Percentiles rank a stretch among this genome's conserved stretches.
Conservation (phyloP, 352 stramenopile species). For the Nothophytophthora sp. region DNA sequence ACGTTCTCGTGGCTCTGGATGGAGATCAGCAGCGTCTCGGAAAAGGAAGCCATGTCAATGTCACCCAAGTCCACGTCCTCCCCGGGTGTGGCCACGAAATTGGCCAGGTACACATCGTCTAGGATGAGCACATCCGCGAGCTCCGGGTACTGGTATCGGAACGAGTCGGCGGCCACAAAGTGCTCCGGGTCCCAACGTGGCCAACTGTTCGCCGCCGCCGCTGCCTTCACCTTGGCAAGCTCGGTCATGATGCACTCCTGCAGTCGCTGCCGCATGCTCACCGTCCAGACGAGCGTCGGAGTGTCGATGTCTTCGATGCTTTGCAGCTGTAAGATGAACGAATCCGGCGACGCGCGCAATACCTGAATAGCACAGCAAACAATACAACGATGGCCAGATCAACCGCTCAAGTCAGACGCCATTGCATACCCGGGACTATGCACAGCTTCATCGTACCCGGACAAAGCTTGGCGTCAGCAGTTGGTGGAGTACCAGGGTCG, state of each 20-base stretch:
- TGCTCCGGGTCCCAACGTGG: slow-evolving; percentile 82
- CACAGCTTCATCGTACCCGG: slow-evolving; percentile 39
- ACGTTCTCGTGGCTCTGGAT: slow-evolving; percentile 87
- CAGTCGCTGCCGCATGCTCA: slow-evolving; percentile 64
- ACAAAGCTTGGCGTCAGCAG: slow-evolving; percentile 81
- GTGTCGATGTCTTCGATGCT: slow-evolving; percentile 61
- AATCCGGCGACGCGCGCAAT: slow-evolving; percentile 51
- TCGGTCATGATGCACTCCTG: slow-evolving; percentile 54
- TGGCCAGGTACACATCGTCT: slow-evolving; percentile 82
- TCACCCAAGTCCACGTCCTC: slow-evolving; percentile 60
- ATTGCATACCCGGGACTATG: not conserved
- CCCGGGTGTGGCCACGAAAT: slow-evolving; percentile 55
- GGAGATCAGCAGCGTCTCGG: slow-evolving; percentile 74
- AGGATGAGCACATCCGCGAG: slow-evolving; percentile 75
- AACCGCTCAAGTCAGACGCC: not conserved
- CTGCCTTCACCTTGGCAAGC: slow-evolving; percentile 68
- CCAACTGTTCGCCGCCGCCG: slow-evolving; percentile 51
- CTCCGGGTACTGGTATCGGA: slow-evolving; percentile 83
- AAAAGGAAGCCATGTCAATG: slow-evolving; percentile 79
- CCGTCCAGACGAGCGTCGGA: slow-evolving; percentile 76
- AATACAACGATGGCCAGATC: not conserved
- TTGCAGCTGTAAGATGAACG: slow-evolving; percentile 67
- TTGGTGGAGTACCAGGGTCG: slow-evolving; percentile 71
- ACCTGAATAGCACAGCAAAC: slow-evolving; percentile 31
- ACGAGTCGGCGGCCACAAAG: slow-evolving; percentile 86